These are phyloP conservation scores for Aspergillus campestris DNA, from an alignment of 495 filamentous ascomycete species.

Conservation along the genomic window DNA sequence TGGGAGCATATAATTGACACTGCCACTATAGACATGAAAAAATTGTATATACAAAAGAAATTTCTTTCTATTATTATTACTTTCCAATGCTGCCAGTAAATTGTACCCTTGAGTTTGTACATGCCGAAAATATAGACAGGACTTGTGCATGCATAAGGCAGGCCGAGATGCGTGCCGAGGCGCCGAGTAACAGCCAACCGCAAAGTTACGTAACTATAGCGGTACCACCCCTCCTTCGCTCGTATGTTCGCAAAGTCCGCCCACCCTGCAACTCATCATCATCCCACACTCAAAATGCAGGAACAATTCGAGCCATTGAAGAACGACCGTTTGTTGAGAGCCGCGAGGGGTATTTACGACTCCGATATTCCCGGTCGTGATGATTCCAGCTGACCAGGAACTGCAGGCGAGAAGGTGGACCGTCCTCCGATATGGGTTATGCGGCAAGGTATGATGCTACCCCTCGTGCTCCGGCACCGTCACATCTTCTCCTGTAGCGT, in stretches of 20 bases:
- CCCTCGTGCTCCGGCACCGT: not conserved
- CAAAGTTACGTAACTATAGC: conserved; percentile 1
- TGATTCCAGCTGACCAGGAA: conserved; percentile 11
- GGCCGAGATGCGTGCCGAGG: not conserved
- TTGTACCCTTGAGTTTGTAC: too few species aligned
- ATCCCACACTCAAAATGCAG: conserved; percentile 41
- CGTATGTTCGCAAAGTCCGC: conserved; percentile 7
- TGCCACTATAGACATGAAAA: not conserved
- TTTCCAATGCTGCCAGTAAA: too few species aligned
- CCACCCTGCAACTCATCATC: conserved; percentile 10
- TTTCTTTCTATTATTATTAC: not conserved
- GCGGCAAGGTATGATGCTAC: conserved; percentile 70
- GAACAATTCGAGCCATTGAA: conserved; percentile 67
- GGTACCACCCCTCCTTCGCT: conserved; percentile 22
- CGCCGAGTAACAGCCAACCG: conserved; percentile 4
- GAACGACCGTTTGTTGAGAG: conserved; percentile 84
- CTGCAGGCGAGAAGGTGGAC: conserved; percentile 76
- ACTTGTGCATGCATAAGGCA: not conserved
- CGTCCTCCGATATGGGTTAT: conserved; percentile 96
- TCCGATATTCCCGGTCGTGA: not conserved
- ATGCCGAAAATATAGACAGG: too few species aligned
- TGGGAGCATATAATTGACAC: not conserved
- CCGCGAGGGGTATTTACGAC: conserved; percentile 62
- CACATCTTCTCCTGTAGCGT: too few species aligned
- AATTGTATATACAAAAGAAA: not conserved